These are phyloP conservation scores for Oryza meyeriana DNA, from an alignment of 176 grass and related monocot species.

Conservation along the genomic window DNA sequence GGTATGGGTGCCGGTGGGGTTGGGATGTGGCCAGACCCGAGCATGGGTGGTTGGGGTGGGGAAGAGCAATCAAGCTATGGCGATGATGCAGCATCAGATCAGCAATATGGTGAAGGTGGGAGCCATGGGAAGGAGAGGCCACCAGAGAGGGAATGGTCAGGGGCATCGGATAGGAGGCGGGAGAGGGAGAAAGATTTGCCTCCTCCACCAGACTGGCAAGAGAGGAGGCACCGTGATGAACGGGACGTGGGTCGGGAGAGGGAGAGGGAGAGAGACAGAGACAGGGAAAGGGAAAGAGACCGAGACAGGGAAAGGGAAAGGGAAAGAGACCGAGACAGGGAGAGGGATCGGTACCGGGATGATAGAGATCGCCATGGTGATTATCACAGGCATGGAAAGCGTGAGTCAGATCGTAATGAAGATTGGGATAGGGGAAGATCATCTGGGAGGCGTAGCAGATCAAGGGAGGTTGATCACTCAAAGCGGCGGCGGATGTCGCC, in stretches of 20 bases:
- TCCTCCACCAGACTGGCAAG: slow-evolving; percentile 48
- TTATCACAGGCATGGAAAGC: slow-evolving; percentile 59
- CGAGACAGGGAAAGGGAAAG: slow-evolving; percentile 49
- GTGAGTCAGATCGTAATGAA: slow-evolving; percentile 58
- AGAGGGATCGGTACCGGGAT: slow-evolving; percentile 64
- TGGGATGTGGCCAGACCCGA: slow-evolving; percentile 78
- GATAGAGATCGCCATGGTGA: slow-evolving; percentile 63
- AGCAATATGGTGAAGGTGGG: slow-evolving; percentile 68
- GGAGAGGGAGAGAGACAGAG: slow-evolving; percentile 56
- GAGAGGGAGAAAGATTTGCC: slow-evolving; percentile 73
- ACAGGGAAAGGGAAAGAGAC: slow-evolving; percentile 57
- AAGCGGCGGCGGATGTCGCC: slow-evolving; percentile 67
- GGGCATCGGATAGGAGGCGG: slow-evolving; percentile 53
- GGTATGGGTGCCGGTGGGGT: slow-evolving; percentile 44
- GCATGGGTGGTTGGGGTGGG: slow-evolving; percentile 72
- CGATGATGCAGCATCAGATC: slow-evolving; percentile 84
- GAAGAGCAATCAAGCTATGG: slow-evolving; percentile 82
- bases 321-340: slow-evolving; percentile 2
- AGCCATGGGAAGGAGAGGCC: slow-evolving; percentile 76
- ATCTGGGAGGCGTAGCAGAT: slow-evolving; percentile 65
- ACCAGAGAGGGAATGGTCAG: slow-evolving; percentile 61
- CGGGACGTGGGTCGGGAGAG: slow-evolving; percentile 53
- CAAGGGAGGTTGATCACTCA: slow-evolving; percentile 62
- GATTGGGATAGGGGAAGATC: slow-evolving; percentile 74
- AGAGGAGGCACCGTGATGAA: slow-evolving; percentile 63